Conservation (phyloP, 2,329 filamentous ascomycete species). For the Pyricularia grisea region DNA sequence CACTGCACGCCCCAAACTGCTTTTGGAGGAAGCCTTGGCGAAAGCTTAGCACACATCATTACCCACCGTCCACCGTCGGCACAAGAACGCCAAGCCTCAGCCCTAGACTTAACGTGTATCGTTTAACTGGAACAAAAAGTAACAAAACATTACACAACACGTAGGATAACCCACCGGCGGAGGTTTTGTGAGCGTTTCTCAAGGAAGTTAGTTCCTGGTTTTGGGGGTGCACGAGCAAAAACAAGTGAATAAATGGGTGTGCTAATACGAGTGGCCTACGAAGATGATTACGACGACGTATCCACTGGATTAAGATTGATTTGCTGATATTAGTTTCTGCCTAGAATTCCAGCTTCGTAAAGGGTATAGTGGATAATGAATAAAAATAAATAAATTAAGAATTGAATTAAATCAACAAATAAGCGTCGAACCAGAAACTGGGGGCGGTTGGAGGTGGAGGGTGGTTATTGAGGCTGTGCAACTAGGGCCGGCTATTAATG, state of each 20-base stretch:
- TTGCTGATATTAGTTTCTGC: background rate
- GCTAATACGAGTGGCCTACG: background rate
- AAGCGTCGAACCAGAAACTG: background rate
- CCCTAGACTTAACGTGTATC: background rate
- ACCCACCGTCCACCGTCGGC: background rate
- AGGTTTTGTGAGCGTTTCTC: background rate
- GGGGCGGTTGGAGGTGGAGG: too few species aligned
- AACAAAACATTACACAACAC: too few species aligned
- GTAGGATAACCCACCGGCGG: too few species aligned
- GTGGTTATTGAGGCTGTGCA: background rate
- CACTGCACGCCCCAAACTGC: background rate
- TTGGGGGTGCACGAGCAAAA: background rate
- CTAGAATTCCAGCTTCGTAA: too few species aligned
- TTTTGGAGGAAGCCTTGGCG: background rate
- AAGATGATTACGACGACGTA: background rate
- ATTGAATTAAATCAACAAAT: background rate
- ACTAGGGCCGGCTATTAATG: background rate
- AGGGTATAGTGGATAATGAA: background rate
- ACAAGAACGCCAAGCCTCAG: background rate
- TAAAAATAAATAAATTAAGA: background rate
- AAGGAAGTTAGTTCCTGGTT: background rate
- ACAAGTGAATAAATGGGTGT: background rate
- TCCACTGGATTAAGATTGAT: background rate
- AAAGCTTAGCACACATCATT: background rate
- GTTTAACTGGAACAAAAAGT: too few species aligned